Conservation (phyloP, 2,329 filamentous ascomycete species). For the Ascomycota sp. region DNA sequence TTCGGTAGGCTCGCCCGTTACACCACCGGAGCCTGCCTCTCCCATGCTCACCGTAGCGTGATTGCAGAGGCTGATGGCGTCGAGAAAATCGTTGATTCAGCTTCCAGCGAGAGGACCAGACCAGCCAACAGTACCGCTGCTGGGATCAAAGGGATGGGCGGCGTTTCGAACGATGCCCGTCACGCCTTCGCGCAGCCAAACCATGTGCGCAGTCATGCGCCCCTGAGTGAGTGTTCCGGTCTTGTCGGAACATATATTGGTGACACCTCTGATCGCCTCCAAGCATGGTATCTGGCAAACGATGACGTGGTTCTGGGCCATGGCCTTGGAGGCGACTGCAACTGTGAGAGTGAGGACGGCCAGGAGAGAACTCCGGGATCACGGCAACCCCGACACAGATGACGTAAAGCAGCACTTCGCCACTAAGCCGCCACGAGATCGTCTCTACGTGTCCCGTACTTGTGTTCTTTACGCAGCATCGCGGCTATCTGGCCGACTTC, state of each 20-base stretch:
- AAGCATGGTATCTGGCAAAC: constrained; percentile 44
- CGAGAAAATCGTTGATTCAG: constrained; percentile 25
- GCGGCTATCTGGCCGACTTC: constrained; percentile 60
- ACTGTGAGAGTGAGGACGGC: constrained; percentile 54
- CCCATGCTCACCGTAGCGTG: constrained; percentile 29
- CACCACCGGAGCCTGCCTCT: background rate
- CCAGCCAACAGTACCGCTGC: constrained; percentile 29
- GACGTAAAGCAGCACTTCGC: constrained; percentile 39
- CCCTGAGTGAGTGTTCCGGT: constrained; percentile 47
- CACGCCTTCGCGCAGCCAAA: constrained; percentile 36
- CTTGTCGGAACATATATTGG: constrained; percentile 51
- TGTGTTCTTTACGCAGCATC: constrained; percentile 40
- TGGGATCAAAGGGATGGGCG: constrained; percentile 40
- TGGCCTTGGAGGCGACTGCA: constrained; percentile 42
- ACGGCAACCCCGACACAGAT: constrained; percentile 42
- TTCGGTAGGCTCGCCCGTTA: constrained; percentile 41
- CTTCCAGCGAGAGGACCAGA: constrained; percentile 18
- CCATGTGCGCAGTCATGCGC: constrained; percentile 44
- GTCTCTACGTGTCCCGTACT: constrained; percentile 19
- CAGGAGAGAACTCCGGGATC: constrained; percentile 45
- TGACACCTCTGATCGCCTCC: constrained; percentile 49
- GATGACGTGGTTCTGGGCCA: constrained; percentile 44
- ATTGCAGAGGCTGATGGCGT: constrained; percentile 41
- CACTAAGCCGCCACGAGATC: constrained; percentile 28
- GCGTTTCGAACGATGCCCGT: constrained; percentile 31